These are phyloP conservation scores for Ogataea nitratoaversa DNA, from an alignment of 805 yeast species.

Conservation along the genomic window DNA sequence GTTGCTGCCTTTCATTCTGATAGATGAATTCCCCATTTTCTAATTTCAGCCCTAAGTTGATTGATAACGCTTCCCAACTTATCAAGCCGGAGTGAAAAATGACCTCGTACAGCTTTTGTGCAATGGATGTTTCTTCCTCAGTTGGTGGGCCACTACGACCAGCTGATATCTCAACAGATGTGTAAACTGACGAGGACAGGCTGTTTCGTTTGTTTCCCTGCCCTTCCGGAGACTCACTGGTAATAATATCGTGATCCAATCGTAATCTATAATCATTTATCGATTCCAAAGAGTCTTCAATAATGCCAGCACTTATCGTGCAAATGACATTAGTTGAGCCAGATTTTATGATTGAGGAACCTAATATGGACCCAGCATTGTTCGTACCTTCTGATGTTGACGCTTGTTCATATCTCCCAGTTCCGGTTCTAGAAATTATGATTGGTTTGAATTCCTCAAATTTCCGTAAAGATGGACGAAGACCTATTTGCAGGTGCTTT, in stretches of 20 bases:
- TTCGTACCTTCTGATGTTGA: not conserved
- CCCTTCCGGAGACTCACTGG: conserved; percentile 13
- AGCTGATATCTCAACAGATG: conserved; percentile 70
- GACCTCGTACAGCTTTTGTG: conserved; percentile 61
- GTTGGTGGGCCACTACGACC: conserved; percentile 81
- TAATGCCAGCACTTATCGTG: conserved; percentile 62
- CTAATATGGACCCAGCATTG: conserved; percentile 38
- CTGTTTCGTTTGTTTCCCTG: conserved; percentile 14
- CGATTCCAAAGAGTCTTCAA: conserved; percentile 48
- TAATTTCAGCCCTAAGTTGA: conserved; percentile 49
- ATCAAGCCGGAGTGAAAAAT: conserved; percentile 55
- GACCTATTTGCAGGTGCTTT: conserved; percentile 68
- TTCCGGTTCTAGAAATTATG: conserved; percentile 36
- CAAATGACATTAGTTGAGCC: conserved; percentile 76
- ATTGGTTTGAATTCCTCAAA: conserved; percentile 70
- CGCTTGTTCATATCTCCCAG: conserved; percentile 27
- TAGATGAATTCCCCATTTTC: conserved; percentile 41
- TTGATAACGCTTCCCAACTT: conserved; percentile 46
- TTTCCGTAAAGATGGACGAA: conserved; percentile 71
- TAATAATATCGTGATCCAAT: conserved; percentile 35
- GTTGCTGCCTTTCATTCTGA: not conserved
- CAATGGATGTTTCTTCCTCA: conserved; percentile 74
- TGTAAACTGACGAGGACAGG: conserved; percentile 45
- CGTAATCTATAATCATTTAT: conserved; percentile 39
- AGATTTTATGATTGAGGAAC: conserved; percentile 63